Evolutionary conservation across 441 rosid genomes (phyloP).

Genomic region (Populus hybrid): DNA sequence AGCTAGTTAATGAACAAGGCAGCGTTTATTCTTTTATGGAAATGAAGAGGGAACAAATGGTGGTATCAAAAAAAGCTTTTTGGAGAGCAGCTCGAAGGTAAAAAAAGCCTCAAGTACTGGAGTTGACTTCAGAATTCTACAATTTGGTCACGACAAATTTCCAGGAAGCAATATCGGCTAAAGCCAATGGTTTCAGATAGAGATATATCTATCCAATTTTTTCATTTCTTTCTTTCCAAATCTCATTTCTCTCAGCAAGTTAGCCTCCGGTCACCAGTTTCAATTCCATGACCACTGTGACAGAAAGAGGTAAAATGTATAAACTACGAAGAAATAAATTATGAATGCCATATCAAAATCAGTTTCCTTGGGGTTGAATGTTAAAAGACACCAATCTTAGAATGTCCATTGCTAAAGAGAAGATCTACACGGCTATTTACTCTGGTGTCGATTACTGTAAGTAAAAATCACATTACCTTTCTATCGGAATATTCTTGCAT

Average conservation of each 20-base stretch:
- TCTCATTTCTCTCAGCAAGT: no score
- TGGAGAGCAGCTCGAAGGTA: not conserved
- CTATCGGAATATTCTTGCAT: no score
- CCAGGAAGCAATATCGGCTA: not conserved
- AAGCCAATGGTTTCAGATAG: not conserved
- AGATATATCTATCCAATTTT: no score
- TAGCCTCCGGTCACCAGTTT: no score
- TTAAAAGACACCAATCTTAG: no score
- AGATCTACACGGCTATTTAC: no score
- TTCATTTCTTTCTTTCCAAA: no score
- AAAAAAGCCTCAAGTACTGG: not conserved
- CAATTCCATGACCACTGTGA: not conserved
- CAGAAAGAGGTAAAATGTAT: not conserved
- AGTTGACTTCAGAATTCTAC: not conserved
- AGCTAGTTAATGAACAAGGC: not conserved
- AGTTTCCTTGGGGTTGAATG: no score
- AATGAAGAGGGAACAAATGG: not conserved
- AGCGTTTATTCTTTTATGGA: not conserved
- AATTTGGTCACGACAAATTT: not conserved
- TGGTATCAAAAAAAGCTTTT: not conserved
- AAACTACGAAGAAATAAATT: not conserved
- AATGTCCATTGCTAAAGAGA: no score
- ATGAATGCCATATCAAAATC: not conserved
- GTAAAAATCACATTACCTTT: no score
- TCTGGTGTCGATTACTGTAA: no score